A percentile compares a stretch with the other conserved stretches of the same genome.
phyloP scores from a whole-genome alignment of 2,329 filamentous ascomycete species.

The Periconia macrospinosa region DNA sequence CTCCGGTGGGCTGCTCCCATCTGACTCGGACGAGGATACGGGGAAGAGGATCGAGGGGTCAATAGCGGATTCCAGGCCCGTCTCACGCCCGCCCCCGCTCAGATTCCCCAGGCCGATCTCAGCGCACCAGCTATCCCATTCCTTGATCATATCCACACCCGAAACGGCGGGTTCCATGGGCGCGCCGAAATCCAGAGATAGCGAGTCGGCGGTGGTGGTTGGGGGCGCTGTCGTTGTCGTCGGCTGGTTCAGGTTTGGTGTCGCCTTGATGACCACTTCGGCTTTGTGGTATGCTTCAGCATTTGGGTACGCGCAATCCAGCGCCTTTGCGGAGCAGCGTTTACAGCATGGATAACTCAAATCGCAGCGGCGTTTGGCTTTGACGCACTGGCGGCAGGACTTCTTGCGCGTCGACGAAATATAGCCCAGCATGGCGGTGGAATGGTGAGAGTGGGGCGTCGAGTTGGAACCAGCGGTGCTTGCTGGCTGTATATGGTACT shows the following conservation, averaged over 20 bases:
- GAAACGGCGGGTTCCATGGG: background rate
- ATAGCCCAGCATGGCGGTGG: slow-evolving; percentile 27
- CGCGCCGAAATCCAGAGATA: background rate
- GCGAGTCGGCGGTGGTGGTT: background rate
- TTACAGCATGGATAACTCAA: slow-evolving; percentile 33
- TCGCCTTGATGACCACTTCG: slow-evolving; percentile 27
- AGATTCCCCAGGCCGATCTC: background rate
- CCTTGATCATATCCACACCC: background rate
- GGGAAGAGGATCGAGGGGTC: slow-evolving; percentile 1
- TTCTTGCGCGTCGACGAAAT: slow-evolving; percentile 36
- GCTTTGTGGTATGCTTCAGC: slow-evolving; percentile 19
- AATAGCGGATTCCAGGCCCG: background rate
- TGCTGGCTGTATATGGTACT: background rate
- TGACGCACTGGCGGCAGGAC: slow-evolving; percentile 31
- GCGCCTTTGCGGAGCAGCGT: slow-evolving; percentile 27
- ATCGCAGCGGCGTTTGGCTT: slow-evolving; percentile 34
- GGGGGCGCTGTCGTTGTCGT: slow-evolving; percentile 3
- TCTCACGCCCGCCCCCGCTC: background rate
- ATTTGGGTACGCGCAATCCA: slow-evolving; percentile 32
- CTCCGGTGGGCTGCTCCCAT: background rate
- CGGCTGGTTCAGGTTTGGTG: slow-evolving; percentile 17
- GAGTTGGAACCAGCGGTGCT: background rate
- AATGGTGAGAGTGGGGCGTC: background rate
- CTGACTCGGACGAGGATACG: background rate
- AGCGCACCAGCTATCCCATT: background rate